Base-by-base conservation (phyloP, 768 basidiomycete species). In the Leccinum longicurvipes region DNA sequence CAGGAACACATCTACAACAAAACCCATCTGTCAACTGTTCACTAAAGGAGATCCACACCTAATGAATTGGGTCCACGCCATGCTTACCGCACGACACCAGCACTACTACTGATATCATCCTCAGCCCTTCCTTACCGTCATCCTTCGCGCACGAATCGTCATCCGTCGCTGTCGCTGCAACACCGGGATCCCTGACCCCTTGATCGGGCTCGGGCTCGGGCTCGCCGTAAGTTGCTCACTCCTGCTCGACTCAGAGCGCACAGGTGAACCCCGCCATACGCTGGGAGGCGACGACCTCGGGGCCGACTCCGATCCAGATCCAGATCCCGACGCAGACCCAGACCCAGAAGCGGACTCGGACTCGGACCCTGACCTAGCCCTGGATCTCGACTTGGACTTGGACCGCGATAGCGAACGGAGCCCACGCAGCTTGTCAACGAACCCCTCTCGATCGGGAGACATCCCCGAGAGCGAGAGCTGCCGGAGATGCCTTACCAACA, bases 141-240 rank as follows among this genome's bases (percentile, higher is more conserved):
- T 45, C 36, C 53, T 57, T 34, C 63, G 60, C 15, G 63, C 69
- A 14, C 61, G 63, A 51, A 69, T 63, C 28, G 70, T 69, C 70
- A 61, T 63, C 45, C 61, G 44, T 49, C 70, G 57, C 50, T 66
- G 45, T 41, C 70, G 57, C 45, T 68, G 61, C 28, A 72, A 52
- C 25, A 70, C 56, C 25, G 70, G 70, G 36, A 70, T 66, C 21
- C 57, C 68, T 49, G 70, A 68, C 0, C 55, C 66, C 15, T 63
- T 67, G 29, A 59, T 54, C 2, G 70, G 68, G 39, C 63, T 70
- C 29, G 53, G 54, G 9, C 62, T 59, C 29, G 55, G 51, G 2
- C 53, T 65, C 45, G 23, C 31, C 5, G 50, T 55, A 8, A 31
- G 15, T n/a, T 51, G 48, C 51, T 52, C 58, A 21, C 66, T 68